phyloP scores from a whole-genome alignment of 805 yeast genomes.

The Blastobotrys muscicola region DNA sequence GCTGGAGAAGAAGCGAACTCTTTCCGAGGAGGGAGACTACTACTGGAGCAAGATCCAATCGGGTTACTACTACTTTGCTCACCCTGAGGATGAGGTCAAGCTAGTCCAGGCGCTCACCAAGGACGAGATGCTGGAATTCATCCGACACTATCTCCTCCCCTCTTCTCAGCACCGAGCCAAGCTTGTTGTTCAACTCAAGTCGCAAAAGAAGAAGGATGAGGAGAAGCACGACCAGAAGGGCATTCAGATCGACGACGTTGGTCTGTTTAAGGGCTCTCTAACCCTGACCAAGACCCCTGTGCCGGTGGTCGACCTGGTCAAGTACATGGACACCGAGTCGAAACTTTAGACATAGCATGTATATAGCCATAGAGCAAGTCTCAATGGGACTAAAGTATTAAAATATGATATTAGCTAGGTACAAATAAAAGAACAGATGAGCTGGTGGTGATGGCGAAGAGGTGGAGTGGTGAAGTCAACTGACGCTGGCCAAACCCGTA shows the following conservation, averaged over 20 bases:
- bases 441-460: too few relatives aligned
- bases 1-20: slow-evolving; percentile 62
- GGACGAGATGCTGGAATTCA: slow-evolving; percentile 49
- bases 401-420: not conserved
- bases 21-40: slow-evolving; percentile 62
- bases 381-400: not conserved
- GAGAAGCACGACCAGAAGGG: not conserved
- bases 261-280: not conserved
- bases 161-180: slow-evolving; percentile 30
- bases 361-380: slow-evolving; percentile 1
- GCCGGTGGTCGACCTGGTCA: slow-evolving; percentile 1
- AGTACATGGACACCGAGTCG: not conserved
- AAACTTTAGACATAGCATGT: not conserved
- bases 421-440: too few relatives aligned
- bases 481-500: not conserved
- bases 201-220: slow-evolving; percentile 29
- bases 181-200: slow-evolving; percentile 53
- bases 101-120: slow-evolving; percentile 45
- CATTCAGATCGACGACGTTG: not conserved
- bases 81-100: slow-evolving; percentile 47
- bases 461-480: too few relatives aligned
- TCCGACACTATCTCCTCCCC: slow-evolving; percentile 36
- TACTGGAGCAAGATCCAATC: slow-evolving; percentile 59
- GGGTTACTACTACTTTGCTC: slow-evolving; percentile 71
- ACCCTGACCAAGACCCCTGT: not conserved